phyloP scores from a whole-genome alignment of 352 stramenopile genomes.

The Pythium grandisporangium region DNA sequence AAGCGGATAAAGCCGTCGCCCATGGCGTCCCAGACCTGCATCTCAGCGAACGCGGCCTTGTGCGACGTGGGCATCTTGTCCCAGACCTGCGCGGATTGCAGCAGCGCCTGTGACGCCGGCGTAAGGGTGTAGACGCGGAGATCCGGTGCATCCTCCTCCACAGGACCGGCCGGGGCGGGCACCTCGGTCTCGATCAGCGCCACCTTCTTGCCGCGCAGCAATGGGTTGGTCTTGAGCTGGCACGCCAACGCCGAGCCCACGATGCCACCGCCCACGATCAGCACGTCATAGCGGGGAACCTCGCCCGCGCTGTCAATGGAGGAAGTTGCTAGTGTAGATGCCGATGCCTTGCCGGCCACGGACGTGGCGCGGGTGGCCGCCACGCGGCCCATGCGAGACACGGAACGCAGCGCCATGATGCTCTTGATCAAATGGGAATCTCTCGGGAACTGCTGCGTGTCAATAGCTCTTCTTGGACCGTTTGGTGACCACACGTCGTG shows the following conservation, averaged over 20 bases:
- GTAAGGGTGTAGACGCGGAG: slow-evolving; percentile 89
- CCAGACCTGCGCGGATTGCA: slow-evolving; percentile 76
- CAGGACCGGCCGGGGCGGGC: slow-evolving; percentile 23
- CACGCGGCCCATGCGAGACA: slow-evolving; percentile 7
- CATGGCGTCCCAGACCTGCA: slow-evolving; percentile 90
- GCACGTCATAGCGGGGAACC: slow-evolving; percentile 61
- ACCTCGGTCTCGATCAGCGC: slow-evolving; percentile 57
- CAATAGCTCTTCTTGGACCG: too few relatives aligned
- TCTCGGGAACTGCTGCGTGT: too few relatives aligned
- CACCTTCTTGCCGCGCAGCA: slow-evolving; percentile 76
- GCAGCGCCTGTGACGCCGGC: slow-evolving; percentile 65
- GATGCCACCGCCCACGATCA: slow-evolving; percentile 79
- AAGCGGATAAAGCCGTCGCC: slow-evolving; percentile 86
- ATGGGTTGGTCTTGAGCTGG: slow-evolving; percentile 62
- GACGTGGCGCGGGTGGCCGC: slow-evolving; percentile 6
- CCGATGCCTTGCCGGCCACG: slow-evolving; percentile 12
- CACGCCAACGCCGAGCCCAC: slow-evolving; percentile 75
- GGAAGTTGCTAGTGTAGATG: slow-evolving; percentile 7
- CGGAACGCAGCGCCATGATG: slow-evolving; percentile 14
- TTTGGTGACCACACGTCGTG: too few relatives aligned
- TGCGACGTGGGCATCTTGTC: slow-evolving; percentile 44
- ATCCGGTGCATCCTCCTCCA: slow-evolving; percentile 66
- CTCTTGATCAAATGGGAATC: background rate
- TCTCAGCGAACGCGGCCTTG: slow-evolving; percentile 72
- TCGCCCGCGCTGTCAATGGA: slow-evolving; percentile 10